These are phyloP conservation scores for Coccomyxa subellipsoidea DNA, from an alignment of 163 green algal genomes.

Conservation along the genomic window DNA sequence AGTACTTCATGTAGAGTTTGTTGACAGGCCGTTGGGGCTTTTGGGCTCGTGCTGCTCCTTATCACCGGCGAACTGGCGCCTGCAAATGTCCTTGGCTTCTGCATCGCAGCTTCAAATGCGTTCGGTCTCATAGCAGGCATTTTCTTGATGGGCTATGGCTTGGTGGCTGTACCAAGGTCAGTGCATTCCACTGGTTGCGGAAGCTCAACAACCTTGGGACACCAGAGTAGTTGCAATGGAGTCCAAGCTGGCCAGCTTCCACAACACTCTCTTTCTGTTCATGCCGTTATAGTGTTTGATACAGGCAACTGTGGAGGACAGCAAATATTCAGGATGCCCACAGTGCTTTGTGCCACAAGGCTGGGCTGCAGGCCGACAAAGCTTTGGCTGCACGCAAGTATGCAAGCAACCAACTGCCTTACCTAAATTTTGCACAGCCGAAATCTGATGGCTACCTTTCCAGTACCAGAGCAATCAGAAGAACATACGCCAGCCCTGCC, in stretches of 20 bases:
- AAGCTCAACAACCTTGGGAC: not conserved
- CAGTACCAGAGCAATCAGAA: not conserved
- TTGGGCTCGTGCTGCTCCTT: conserved; percentile 65
- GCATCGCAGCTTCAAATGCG: conserved; percentile 66
- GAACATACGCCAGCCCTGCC: not conserved
- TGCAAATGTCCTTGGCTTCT: conserved; percentile 55
- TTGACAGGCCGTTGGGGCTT: conserved; percentile 33
- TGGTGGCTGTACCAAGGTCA: conserved; percentile 69
- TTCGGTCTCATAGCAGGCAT: conserved; percentile 76
- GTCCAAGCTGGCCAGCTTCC: no score
- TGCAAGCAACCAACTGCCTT: not conserved
- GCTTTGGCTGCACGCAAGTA: conserved; percentile 29
- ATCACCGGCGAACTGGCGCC: conserved; percentile 32
- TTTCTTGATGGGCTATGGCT: conserved; percentile 77
- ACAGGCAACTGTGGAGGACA: conserved; percentile 56
- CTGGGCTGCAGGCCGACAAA: conserved; percentile 42
- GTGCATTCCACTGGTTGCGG: not conserved
- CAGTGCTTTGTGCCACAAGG: conserved; percentile 41
- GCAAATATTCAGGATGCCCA: conserved; percentile 40
- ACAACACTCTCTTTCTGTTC: no score
- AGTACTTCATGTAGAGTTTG: conserved; percentile 19
- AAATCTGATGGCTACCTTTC: not conserved
- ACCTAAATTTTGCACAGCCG: no score
- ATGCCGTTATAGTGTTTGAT: no score
- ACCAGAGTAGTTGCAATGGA: not conserved